Evolutionary conservation across 2,329 filamentous ascomycete genomes (phyloP), one percentile per base, ranked within the genome.

Genomic region (Orbilia javanica): DNA sequence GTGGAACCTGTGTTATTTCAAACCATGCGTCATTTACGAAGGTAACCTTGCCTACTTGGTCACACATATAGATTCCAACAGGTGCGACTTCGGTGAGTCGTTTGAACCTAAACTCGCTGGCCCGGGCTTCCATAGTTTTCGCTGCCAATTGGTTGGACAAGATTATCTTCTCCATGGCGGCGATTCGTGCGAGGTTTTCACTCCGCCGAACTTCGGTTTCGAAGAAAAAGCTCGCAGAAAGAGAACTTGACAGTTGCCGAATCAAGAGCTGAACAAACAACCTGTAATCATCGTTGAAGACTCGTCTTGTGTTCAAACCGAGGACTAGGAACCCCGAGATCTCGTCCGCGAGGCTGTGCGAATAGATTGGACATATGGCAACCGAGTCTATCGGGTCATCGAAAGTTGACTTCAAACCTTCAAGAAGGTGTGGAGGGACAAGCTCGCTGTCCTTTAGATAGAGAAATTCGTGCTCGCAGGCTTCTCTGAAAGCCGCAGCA

Each of bases 1-100:
- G 57, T 20, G 66, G 73, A 57, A 70, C 57, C 18, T 48, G 42
- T 25, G 65, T 76, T 34, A 80, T 79, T 22, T 87, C 86, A 79
- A 87, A 88, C 87, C 87, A 96, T 82, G 91, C 92, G 79, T 95
- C 91, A 82, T 96, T 96, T 82, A 90, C 92, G 82, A 93, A 95
- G 7, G 88, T 92, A 80, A 96, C 92, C 20, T 87, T 86, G 1
- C 93, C 93, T 36, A 86, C 83, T 0, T 88, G 87, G 82, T 93
- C 88, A n/a, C 92, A 91, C 80, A 95, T 94, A 82, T 95, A 95
- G 85, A 96, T 91, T 46, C 27, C 93, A 0, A 94, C 92, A 0
- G 93, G 93, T 0, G 92, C 91, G 80, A 93, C 92, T 82, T 94
- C 92, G 2, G 93, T 92, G 92, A 96, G 94, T 55, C 92, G 87